Evolutionary conservation across 1,139 yeast genomes (phyloP).

Genomic region (Geotrichum restrictum): DNA sequence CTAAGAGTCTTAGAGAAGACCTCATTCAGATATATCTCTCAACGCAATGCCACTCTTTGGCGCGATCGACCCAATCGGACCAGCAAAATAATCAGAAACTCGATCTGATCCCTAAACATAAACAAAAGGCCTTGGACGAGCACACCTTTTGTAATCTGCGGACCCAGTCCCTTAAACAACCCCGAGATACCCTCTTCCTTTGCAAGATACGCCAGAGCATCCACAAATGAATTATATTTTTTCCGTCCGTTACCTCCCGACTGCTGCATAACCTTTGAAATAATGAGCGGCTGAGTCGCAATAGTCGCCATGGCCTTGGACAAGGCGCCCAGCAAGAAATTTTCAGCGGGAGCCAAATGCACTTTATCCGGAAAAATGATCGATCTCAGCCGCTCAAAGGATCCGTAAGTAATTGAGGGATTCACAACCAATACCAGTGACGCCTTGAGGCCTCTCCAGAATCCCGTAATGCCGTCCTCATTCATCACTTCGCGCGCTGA

Average conservation of each 20-base stretch:
- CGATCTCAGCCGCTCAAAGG: conserved; percentile 66
- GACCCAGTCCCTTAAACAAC: conserved; percentile 75
- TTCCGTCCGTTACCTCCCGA: conserved; percentile 40
- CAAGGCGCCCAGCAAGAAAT: conserved; percentile 69
- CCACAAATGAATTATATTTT: conserved; percentile 49
- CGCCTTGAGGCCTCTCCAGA: conserved; percentile 84
- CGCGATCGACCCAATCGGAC: conserved; percentile 30
- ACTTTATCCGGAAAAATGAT: conserved; percentile 48
- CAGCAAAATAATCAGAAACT: conserved; percentile 37
- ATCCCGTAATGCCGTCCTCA: conserved; percentile 68
- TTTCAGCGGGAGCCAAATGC: conserved; percentile 59
- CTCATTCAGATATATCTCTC: neutral
- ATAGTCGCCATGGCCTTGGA: conserved; percentile 80
- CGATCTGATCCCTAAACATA: conserved; percentile 69
- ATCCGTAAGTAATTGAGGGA: conserved; percentile 85
- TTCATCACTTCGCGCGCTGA: conserved; percentile 54
- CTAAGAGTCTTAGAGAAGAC: too few relatives aligned
- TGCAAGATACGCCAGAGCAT: conserved; percentile 50
- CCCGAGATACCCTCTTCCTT: conserved; percentile 51
- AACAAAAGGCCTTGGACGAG: conserved; percentile 81
- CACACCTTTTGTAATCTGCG: conserved; percentile 78
- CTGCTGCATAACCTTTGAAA: conserved; percentile 78
- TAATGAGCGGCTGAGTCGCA: conserved; percentile 79
- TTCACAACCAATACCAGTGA: conserved; percentile 73
- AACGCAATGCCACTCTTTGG: conserved; percentile 20